A percentile compares a stretch with the other conserved stretches of the same genome.
Conservation (phyloP, 768 basidiomycete genomes). For the Lactarius psammicola region DNA sequence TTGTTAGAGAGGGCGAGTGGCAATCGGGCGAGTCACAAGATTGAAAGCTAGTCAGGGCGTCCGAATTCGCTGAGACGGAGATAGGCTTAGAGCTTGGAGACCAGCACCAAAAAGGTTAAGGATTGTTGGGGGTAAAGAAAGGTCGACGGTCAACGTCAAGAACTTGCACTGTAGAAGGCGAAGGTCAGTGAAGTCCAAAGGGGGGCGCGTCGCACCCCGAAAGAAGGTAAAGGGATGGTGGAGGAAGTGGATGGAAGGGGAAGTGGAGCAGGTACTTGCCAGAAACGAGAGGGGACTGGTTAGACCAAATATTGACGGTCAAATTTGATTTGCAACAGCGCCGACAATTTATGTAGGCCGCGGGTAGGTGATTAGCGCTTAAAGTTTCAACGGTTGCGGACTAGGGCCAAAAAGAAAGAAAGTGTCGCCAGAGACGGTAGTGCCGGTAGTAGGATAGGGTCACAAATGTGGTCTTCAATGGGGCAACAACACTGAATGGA, state of each 20-base stretch:
- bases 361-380: neutral
- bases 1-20: neutral
- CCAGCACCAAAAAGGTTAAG: conserved; percentile 10
- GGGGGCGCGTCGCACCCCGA: conserved; percentile 17
- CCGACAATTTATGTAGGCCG: neutral
- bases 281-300: neutral
- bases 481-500: neutral
- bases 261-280: conserved; percentile 23
- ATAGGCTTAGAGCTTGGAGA: conserved; percentile 13
- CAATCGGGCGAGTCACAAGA: neutral
- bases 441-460: neutral
- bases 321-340: conserved; percentile 3
- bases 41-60: neutral
- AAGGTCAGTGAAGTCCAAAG: conserved; percentile 34
- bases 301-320: conserved; percentile 18
- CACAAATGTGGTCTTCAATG: neutral
- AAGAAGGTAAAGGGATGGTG: conserved; percentile 34
- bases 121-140: conserved; percentile 10
- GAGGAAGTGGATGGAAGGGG: conserved; percentile 31
- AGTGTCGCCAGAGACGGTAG: neutral
- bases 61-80: conserved; percentile 4
- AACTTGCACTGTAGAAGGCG: conserved; percentile 33
- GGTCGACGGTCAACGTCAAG: conserved; percentile 25
- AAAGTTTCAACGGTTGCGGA: neutral
- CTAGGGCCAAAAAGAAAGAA: neutral